Evolutionary conservation across 202 grass and related monocot genomes (phyloP), one percentile per base, ranked within the genome.

Genomic region (Alloteropsis angusta): DNA sequence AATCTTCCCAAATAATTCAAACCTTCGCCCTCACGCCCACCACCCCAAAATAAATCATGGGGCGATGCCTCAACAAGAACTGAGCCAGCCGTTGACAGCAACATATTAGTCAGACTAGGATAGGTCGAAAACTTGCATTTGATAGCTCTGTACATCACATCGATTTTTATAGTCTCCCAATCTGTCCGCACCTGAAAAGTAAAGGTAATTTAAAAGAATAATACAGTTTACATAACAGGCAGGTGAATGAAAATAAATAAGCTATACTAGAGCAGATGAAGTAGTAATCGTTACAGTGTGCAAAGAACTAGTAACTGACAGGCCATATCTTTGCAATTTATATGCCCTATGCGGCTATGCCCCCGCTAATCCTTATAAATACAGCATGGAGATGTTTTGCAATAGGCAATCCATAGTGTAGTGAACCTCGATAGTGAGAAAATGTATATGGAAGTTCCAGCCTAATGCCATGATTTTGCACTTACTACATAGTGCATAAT

Each of bases 1-100:
- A 95, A 65, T 63, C 92, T 90, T n/a, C 96, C 92, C 79, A 99
- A 77, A 66, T 95, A 99, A 82, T 99, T 99, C 39, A 99, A 76
- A 64, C 96, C 92, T 89, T 99, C 90, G 0, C 96, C 92, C 66
- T 93, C 90, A 0, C 96, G 87, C 3, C 90, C 96, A 41, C 96
- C 96, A 0, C 96, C 96, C 92, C 92, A 99, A 85, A 99, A 99
- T 64, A 95, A 77, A 86, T 99, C 90, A 22, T 99, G 96, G 15
- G 96, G 96, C 1, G 96, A 99, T 32, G 92, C 44, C 85, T 95
- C 96, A 0, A 95, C 96, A 19, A 99, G 96, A 80, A 99, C 86
- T 65, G 90, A 95, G 59, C 92, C 96, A 53, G 84, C 81, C 6
- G 96, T 99, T 48, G 92, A 95, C 50, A 85, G 1, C 77, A 99